Base-by-base conservation (phyloP, 2,329 filamentous ascomycete species). In the Botrytis galanthina region DNA sequence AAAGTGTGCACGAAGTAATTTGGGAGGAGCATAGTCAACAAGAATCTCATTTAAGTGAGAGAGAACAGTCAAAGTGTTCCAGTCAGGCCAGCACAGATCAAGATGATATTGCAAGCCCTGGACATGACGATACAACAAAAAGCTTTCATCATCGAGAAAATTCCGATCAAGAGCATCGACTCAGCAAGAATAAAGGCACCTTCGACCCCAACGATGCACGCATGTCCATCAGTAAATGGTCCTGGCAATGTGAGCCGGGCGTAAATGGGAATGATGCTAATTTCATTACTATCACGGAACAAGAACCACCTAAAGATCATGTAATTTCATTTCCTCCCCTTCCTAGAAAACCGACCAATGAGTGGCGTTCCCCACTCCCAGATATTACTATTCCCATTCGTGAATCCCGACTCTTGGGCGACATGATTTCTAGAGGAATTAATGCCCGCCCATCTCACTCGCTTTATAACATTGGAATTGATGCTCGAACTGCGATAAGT, bases 281-380 rank as follows among this genome's bases (percentile, higher is more conserved):
- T 26, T 8, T 20, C 18, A 12, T 69, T 20, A 16, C 48, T 44
- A 42, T 2, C 10, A 44, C n/a, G 35, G n/a, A 57, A 16, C 71
- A 72, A 39, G 73, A 74, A n/a, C 46, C 73, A 22, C 67, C 69
- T 46, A 76, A 77, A 68, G 74, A 76, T 32, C 70, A 71, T 57
- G 72, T 73, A 14, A 48, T 78, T 1, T 80, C 78, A 4, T 80
- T 80, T 70, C 79, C 79, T 32, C 75, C 78, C 22, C 61, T 80
- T 4, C 74, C 74, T 16, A 76, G 78, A 46, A 79, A 78, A 68
- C 60, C 67, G 9, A 79, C 79, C 10, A 75, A 42, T 37, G 79
- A 79, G 29, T 79, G 79, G 79, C 72, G 74, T 46, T 77, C 76
- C 18, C 79, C 79, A 14, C 76, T 80, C 26, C 79, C 79, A 8